Percentiles rank a stretch among this genome's conserved stretches.
These are phyloP conservation scores for Thelonectria blattea DNA, from an alignment of 2,329 filamentous ascomycete genomes.

Conservation along the genomic window DNA sequence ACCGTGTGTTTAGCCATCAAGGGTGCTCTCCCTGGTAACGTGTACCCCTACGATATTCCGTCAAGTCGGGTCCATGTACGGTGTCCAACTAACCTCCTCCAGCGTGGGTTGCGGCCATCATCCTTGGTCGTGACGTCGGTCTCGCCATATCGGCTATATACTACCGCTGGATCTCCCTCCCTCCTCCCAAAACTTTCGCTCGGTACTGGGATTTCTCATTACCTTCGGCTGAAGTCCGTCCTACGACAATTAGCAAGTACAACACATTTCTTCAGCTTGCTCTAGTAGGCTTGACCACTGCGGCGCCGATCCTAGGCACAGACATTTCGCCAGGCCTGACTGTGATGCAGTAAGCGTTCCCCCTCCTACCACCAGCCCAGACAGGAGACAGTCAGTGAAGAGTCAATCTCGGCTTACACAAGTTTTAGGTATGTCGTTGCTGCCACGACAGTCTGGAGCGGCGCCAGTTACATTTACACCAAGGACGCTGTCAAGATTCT, in stretches of 20 bases:
- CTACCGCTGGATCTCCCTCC: conserved; percentile 93
- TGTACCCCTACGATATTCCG: background rate
- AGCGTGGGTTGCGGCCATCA: conserved; percentile 89
- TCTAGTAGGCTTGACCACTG: conserved; percentile 83
- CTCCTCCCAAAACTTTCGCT: conserved; percentile 87
- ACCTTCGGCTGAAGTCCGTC: conserved; percentile 82
- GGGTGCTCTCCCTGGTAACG: conserved; percentile 77
- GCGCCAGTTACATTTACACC: conserved; percentile 86
- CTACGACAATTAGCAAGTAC: conserved; percentile 84
- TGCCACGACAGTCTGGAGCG: conserved; percentile 90
- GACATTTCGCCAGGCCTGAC: conserved; percentile 62
- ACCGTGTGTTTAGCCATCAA: conserved; percentile 86
- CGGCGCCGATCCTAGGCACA: conserved; percentile 74
- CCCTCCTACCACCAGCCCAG: background rate
- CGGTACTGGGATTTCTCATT: conserved; percentile 98
- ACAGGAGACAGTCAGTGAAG: background rate
- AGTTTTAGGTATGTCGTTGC: conserved; percentile 77
- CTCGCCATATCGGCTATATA: conserved; percentile 88
- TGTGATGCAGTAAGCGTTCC: conserved; percentile 65
- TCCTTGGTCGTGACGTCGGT: conserved; percentile 85
- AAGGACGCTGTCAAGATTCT: conserved; percentile 94
- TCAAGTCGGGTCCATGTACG: background rate
- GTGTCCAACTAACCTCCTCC: background rate
- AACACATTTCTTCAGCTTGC: conserved; percentile 93
- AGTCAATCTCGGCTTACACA: conserved; percentile 16